These are phyloP conservation scores for Diplodia sapinea DNA, from an alignment of 2,329 filamentous ascomycete species.

Conservation along the genomic window DNA sequence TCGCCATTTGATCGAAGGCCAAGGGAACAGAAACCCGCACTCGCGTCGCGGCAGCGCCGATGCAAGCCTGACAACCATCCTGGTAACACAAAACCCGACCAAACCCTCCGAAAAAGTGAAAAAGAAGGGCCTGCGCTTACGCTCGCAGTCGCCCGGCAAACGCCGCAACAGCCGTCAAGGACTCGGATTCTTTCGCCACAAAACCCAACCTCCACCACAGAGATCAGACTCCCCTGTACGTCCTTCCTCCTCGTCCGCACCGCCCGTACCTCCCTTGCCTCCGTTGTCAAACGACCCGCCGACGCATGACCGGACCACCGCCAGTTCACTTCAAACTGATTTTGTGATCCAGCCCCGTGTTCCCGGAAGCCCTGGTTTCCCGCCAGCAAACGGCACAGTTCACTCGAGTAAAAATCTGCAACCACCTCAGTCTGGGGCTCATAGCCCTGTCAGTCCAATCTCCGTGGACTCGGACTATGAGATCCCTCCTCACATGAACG, in stretches of 20 bases:
- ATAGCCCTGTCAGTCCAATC: conserved; percentile 22
- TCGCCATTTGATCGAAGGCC: conserved; percentile 37
- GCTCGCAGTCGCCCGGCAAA: conserved; percentile 31
- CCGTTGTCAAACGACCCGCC: conserved; percentile 4
- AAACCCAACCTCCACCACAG: conserved; percentile 11
- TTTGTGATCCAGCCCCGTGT: conserved; percentile 29
- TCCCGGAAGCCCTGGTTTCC: conserved; percentile 23
- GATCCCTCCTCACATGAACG: conserved; percentile 1
- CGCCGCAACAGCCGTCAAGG: conserved; percentile 31
- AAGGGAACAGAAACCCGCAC: conserved; percentile 41
- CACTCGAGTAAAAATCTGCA: conserved; percentile 16
- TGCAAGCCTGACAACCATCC: conserved; percentile 48
- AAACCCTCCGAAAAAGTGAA: conserved; percentile 39
- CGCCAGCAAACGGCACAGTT: conserved; percentile 19
- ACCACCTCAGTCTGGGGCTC: conserved; percentile 22
- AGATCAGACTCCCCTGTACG: conserved; percentile 32
- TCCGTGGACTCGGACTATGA: conserved; percentile 25
- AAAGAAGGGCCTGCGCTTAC: conserved; percentile 31
- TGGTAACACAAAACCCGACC: conserved; percentile 46
- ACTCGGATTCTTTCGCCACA: conserved; percentile 23
- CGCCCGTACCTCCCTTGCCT: conserved; percentile 19
- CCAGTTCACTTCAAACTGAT: conserved; percentile 29
- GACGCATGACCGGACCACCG: neutral
- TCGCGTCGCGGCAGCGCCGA: conserved; percentile 48
- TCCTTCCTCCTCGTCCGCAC: conserved; percentile 26